Percentiles rank a stretch among this genome's conserved stretches.
phyloP scores from a whole-genome alignment of 1,284 basidiomycete genomes.

The Amylostereum areolatum region DNA sequence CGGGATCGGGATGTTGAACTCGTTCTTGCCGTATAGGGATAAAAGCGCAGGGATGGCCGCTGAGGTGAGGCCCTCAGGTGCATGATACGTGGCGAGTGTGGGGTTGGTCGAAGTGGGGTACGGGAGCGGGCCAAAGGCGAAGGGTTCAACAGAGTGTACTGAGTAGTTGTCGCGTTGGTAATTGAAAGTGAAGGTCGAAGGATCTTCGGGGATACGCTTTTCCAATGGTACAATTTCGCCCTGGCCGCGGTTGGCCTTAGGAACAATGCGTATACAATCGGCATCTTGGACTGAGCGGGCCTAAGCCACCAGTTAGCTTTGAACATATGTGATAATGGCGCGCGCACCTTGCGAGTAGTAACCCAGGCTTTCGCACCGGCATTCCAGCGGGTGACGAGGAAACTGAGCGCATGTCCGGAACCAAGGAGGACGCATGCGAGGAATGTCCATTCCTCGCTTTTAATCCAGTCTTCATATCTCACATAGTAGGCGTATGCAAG shows the following conservation, averaged over 20 bases:
- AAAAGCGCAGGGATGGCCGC: conserved; percentile 41
- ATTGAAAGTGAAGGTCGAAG: conserved; percentile 77
- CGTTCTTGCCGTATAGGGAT: conserved; percentile 81
- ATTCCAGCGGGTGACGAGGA: conserved; percentile 90
- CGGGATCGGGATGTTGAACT: conserved; percentile 93
- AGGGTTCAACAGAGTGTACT: conserved; percentile 50
- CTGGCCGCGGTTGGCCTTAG: conserved; percentile 81
- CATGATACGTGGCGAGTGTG: conserved; percentile 61
- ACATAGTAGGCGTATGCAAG: conserved; percentile 90
- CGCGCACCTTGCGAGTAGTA: conserved; percentile 60
- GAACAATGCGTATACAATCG: conserved; percentile 79
- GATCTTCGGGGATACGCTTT: conserved; percentile 53
- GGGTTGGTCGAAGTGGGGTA: conserved; percentile 85
- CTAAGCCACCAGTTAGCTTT: conserved; percentile 27
- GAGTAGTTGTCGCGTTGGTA: conserved; percentile 97
- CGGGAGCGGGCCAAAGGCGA: conserved; percentile 77
- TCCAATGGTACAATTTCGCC: conserved; percentile 85
- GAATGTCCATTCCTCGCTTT: conserved; percentile 96
- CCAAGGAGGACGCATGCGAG: conserved; percentile 84
- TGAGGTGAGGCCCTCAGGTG: conserved; percentile 41
- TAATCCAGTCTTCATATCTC: conserved; percentile 86
- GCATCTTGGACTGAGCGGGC: conserved; percentile 68
- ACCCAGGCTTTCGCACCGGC: conserved; percentile 74
- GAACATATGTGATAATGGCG: conserved; percentile 6
- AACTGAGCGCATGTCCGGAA: conserved; percentile 87